Conservation (phyloP, 23 red algal genomes). For the Gracilaria vermiculophylla region DNA sequence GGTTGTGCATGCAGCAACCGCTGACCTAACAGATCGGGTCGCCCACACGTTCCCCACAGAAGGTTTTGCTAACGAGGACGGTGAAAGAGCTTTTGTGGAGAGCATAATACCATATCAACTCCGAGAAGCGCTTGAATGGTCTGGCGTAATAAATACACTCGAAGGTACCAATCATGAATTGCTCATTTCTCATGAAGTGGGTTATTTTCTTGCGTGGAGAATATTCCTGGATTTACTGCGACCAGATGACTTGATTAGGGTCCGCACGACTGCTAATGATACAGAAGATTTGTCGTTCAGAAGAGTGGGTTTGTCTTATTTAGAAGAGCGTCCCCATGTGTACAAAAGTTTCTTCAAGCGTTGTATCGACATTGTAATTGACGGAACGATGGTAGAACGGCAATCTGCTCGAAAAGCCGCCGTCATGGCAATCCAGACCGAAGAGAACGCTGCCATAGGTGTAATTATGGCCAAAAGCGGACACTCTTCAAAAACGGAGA, state of each 20-base stretch:
- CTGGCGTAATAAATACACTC: not conserved
- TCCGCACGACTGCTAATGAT: not conserved
- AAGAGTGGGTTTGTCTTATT: conserved; percentile 39
- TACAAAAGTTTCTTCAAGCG: conserved; percentile 50
- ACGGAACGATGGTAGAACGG: conserved; percentile 42
- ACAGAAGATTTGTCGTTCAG: conserved; percentile 62
- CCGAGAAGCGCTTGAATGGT: conserved; percentile 43
- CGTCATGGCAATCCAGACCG: conserved; percentile 36
- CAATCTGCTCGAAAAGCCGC: conserved; percentile 29
- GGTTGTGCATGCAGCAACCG: conserved; percentile 22
- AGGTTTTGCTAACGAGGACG: conserved; percentile 37
- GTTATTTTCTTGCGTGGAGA: conserved; percentile 62
- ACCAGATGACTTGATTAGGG: not conserved
- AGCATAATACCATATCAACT: conserved; percentile 13
- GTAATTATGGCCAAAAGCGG: conserved; percentile 13
- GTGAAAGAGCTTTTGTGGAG: conserved; percentile 24
- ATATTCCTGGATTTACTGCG: conserved; percentile 53
- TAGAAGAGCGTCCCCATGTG: conserved; percentile 4
- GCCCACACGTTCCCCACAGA: conserved; percentile 25
- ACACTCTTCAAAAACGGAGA: not conserved
- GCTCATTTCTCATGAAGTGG: conserved; percentile 2
- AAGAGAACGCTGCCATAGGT: conserved; percentile 38
- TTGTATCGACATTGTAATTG: conserved; percentile 61
- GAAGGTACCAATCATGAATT: not conserved
- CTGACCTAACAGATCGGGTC: conserved; percentile 26